These are phyloP conservation scores for Ophiognomonia clavigignenti-juglandacearum DNA, from an alignment of 2,329 filamentous ascomycete genomes.

Conservation along the genomic window DNA sequence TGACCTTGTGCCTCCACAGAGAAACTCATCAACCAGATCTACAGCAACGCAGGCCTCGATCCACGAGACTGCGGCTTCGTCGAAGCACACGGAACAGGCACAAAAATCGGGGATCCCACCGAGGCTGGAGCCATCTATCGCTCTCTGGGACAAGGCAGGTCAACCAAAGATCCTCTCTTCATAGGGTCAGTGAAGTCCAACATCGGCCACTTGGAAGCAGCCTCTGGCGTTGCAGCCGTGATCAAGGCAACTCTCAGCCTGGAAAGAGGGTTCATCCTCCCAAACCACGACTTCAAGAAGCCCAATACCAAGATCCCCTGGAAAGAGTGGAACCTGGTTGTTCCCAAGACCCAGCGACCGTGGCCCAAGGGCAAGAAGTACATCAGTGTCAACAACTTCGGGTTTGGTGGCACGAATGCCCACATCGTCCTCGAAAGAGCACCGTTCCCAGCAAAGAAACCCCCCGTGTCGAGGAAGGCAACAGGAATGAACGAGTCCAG, in stretches of 20 bases:
- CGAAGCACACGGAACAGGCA: conserved; percentile 44
- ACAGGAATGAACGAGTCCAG: conserved; percentile 24
- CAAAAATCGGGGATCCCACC: conserved; percentile 39
- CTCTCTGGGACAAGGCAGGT: conserved; percentile 26
- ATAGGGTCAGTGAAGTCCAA: conserved; percentile 34
- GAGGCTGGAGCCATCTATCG: conserved; percentile 38
- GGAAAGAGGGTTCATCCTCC: conserved; percentile 44
- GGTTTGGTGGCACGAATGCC: conserved; percentile 41
- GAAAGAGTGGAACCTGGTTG: conserved; percentile 45
- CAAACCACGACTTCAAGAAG: conserved; percentile 45
- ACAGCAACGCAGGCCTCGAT: conserved; percentile 33
- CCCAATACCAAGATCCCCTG: conserved; percentile 45
- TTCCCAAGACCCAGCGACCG: conserved; percentile 37
- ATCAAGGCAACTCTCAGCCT: conserved; percentile 50
- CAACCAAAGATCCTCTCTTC: conserved; percentile 23
- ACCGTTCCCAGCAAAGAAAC: conserved; percentile 28
- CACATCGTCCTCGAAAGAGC: conserved; percentile 36
- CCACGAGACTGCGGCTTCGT: conserved; percentile 35
- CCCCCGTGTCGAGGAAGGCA: conserved; percentile 18
- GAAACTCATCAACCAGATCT: conserved; percentile 38
- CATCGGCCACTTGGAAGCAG: conserved; percentile 45
- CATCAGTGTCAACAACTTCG: conserved; percentile 46
- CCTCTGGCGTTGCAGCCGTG: conserved; percentile 43
- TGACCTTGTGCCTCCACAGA: conserved; percentile 21
- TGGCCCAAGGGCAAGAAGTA: conserved; percentile 45